Evolutionary conservation across 1,284 basidiomycete genomes (phyloP).

Genomic region (Cutaneotrichosporon cavernicola): DNA sequence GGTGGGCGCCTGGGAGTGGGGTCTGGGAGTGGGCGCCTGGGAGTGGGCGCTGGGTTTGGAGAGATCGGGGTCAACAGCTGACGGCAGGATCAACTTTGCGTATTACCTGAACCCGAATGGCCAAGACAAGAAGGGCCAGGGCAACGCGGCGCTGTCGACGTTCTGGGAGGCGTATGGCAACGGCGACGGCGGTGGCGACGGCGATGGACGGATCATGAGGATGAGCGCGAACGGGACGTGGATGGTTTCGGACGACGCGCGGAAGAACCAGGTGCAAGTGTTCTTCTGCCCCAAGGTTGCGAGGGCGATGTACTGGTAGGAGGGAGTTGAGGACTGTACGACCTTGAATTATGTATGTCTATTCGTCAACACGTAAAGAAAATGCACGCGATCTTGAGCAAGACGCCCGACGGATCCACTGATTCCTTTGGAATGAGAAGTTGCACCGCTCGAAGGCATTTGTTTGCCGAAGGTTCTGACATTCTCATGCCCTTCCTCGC

Average conservation of each 20-base stretch:
- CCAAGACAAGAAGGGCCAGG: background rate
- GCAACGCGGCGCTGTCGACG: conserved; percentile 1
- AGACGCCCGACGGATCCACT: too few relatives aligned
- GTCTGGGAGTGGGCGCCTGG: too few relatives aligned
- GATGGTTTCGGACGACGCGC: background rate
- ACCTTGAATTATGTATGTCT: background rate
- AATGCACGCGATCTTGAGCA: too few relatives aligned
- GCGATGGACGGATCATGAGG: background rate
- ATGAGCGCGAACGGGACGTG: background rate
- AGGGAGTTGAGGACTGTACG: background rate
- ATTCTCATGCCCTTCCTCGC: too few relatives aligned
- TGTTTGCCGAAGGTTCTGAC: too few relatives aligned
- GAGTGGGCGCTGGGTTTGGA: too few relatives aligned
- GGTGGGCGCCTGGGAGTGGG: too few relatives aligned
- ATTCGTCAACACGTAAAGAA: too few relatives aligned
- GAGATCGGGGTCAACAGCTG: background rate
- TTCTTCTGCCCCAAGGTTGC: background rate
- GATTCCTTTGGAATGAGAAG: too few relatives aligned
- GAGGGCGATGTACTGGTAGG: background rate
- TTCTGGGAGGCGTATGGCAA: background rate
- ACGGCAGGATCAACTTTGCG: conserved; percentile 47
- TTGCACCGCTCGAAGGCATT: too few relatives aligned
- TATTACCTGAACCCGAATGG: conserved; percentile 29
- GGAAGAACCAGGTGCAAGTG: background rate
- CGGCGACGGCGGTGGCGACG: background rate